Evolutionary conservation across 1,284 basidiomycete genomes (phyloP), one percentile per base, ranked within the genome.

Genomic region (Mycena citricolor): DNA sequence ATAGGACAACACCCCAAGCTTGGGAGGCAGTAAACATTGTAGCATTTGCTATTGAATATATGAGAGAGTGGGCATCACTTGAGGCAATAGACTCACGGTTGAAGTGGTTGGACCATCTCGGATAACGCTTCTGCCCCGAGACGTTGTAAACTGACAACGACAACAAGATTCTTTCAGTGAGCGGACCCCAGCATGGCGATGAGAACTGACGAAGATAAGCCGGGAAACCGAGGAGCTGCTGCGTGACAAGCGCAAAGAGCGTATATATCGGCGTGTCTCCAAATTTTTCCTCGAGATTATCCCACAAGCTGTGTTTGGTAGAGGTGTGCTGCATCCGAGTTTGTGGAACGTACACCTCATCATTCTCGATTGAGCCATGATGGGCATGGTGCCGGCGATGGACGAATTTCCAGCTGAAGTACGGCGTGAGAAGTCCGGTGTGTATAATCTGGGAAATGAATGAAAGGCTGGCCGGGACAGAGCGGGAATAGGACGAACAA

Each of bases 161-260:
- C 31, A 37, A 20, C n/a, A n/a, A n/a, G n/a, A n/a, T n/a, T n/a
- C n/a, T n/a, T n/a, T n/a, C n/a, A n/a, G n/a, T 32, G 17, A 42
- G 16, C 28, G n/a, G n/a, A n/a, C n/a, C n/a, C n/a, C n/a, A n/a
- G n/a, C n/a, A n/a, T n/a, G n/a, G n/a, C n/a, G n/a, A 37, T 17
- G 25, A 25, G 36, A n/a, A 61, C 66, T 61, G 61, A 70, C 70
- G 61, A 42, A 87, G 80, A 68, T 88, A 89, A 47, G 78, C 75
- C 14, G 71, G 76, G 65, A 87, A 90, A 4, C 86, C 89, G 17
- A 87, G 73, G 10, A 89, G 67, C 65, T 94, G 90, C 54, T 76
- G 73, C n/a, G 72, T 68, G 37, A 79, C 56, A 29, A 79, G 62
- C 65, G 69, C 71, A 54, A 61, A 72, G 4, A 79, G 59, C 0